Evolutionary conservation across 2,329 filamentous ascomycete genomes (phyloP), one percentile per base, ranked within the genome.

Genomic region (Cordyceps tenuipes): DNA sequence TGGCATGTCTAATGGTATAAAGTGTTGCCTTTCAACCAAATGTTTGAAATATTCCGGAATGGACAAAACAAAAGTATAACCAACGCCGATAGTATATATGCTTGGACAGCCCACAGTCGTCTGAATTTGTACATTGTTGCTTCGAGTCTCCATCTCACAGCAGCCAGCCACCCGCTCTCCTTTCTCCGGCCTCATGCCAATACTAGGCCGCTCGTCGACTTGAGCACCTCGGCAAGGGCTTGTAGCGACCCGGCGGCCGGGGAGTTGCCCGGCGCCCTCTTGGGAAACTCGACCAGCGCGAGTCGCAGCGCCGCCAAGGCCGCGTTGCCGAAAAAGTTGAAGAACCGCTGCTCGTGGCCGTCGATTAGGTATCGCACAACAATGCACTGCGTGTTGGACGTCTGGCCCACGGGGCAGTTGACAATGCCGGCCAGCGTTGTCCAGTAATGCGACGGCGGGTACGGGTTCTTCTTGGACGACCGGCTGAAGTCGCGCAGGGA

Each of bases 361-460:
- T 88, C 81, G 34, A 93, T 82, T 81, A 93, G 86, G 8, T 84
- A 79, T 61, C 86, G 83, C 46, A 93, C 76, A 2, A 92, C 83
- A 5, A 86, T 79, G 63, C 85, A 83, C 65, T 92, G 89, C 0
- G 88, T 91, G 63, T 87, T 83, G n/a, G 86, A 88, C 10, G 88
- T 80, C 64, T 89, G 80, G 10, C 75, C 72, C 0, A 84, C 69
- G 0, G 90, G 87, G 0, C 90, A 88, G 70, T 91, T 91, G 69
- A 92, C 76, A 43, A 97, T 89, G 48, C 80, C 80, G 0, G 90
- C 84, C 60, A 97, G 76, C 0, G 88, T 81, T 43, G 79, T 81
- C 94, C 94, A 99, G 77, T 94, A 97, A 60, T 92, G 80, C 0
- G 79, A 81, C 53, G 89, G 89, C 4, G 87, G 91, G 73, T 84